A percentile compares a stretch with the other conserved stretches of the same genome.
Evolutionary conservation across 768 basidiomycete genomes (phyloP).

Genomic region (Leccinum sublutescens): DNA sequence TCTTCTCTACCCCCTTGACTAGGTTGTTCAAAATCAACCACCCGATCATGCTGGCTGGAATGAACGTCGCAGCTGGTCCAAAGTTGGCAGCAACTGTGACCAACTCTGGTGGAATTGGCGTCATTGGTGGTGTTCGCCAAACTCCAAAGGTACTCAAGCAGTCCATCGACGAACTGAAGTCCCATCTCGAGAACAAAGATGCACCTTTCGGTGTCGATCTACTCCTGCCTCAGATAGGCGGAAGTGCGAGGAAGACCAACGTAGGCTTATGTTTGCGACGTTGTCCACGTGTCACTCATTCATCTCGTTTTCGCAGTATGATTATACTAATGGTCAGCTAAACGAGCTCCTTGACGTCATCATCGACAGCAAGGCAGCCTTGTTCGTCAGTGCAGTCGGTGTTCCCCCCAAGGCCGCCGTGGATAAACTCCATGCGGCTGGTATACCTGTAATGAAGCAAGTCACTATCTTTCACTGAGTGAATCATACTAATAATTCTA

Average conservation of each 20-base stretch:
- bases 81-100: conserved; percentile 86
- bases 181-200: conserved; percentile 67
- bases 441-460: conserved; percentile 86
- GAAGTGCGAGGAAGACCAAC: conserved; percentile 82
- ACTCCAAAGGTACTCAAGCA: conserved; percentile 68
- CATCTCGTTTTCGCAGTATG: conserved; percentile 38
- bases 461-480: conserved; percentile 10
- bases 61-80: conserved; percentile 87
- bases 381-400: conserved; percentile 84
- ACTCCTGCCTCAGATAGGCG: conserved; percentile 79
- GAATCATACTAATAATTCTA: background rate
- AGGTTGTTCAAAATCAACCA: conserved; percentile 75
- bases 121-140: conserved; percentile 80
- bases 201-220: conserved; percentile 84
- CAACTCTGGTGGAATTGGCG: conserved; percentile 55
- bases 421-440: conserved; percentile 75
- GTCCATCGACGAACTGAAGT: conserved; percentile 72
- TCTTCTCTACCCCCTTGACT: conserved; percentile 74
- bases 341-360: conserved; percentile 77
- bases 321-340: conserved; percentile 79
- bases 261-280: conserved; percentile 23
- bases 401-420: conserved; percentile 84
- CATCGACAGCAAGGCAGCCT: conserved; percentile 64
- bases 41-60: conserved; percentile 78
- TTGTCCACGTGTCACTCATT: background rate